phyloP scores from a whole-genome alignment of 345 rosid species.

The Fremontodendron californicum region DNA sequence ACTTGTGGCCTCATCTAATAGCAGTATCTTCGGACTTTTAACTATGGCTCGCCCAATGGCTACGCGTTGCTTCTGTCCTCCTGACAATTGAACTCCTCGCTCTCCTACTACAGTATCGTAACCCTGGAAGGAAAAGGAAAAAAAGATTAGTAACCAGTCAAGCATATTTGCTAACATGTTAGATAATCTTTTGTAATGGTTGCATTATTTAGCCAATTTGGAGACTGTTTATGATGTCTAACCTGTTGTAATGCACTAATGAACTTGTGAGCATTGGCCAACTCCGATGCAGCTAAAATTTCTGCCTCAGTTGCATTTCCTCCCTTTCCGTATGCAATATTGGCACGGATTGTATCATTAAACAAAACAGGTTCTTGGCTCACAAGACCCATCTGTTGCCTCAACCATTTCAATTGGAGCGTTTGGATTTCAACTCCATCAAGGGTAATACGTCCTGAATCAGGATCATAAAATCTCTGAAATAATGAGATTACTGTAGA shows the following conservation, averaged over 20 bases:
- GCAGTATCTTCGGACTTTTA: slow-evolving; percentile 45
- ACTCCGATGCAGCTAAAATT: slow-evolving; percentile 60
- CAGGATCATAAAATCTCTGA: slow-evolving; percentile 79
- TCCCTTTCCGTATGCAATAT: slow-evolving; percentile 75
- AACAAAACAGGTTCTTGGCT: slow-evolving; percentile 81
- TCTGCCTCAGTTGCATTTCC: slow-evolving; percentile 67
- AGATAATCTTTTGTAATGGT: no score
- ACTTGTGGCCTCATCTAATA: slow-evolving; percentile 59
- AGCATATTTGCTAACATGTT: no score
- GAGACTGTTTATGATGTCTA: not conserved
- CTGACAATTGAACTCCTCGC: slow-evolving; percentile 49
- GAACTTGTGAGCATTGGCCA: slow-evolving; percentile 80
- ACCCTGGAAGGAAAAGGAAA: slow-evolving; percentile 32
- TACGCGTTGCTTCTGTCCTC: slow-evolving; percentile 58
- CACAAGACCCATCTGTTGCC: slow-evolving; percentile 75
- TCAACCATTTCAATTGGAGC: slow-evolving; percentile 63
- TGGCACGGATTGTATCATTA: slow-evolving; percentile 68
- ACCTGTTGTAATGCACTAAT: slow-evolving; percentile 81
- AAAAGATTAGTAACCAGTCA: not conserved
- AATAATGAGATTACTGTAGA: slow-evolving; percentile 64
- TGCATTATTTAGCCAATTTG: not conserved
- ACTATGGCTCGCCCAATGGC: slow-evolving; percentile 60
- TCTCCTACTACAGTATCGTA: slow-evolving; percentile 57
- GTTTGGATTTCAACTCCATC: slow-evolving; percentile 66
- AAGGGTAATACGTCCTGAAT: slow-evolving; percentile 63